Percentiles rank a stretch among this genome's conserved stretches.
Conservation (phyloP, 805 yeast genomes). For the Starmerella sirachaensis region DNA sequence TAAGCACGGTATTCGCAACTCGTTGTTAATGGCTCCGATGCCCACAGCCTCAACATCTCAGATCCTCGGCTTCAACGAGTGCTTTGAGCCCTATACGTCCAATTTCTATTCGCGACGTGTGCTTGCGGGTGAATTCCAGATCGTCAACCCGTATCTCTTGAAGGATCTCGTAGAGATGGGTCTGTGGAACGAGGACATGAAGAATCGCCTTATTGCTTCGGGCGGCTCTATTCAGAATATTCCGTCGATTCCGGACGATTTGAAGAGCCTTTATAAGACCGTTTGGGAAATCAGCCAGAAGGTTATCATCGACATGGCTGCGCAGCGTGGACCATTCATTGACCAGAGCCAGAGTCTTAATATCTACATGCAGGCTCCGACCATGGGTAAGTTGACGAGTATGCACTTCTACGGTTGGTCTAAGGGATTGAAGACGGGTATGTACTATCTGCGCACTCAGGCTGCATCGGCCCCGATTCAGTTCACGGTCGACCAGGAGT, state of each 20-base stretch:
- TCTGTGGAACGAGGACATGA: slow-evolving; percentile 70
- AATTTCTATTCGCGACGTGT: slow-evolving; percentile 86
- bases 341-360: slow-evolving; percentile 90
- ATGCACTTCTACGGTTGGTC: slow-evolving; percentile 99
- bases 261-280: slow-evolving; percentile 75
- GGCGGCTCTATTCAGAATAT: slow-evolving; percentile 81
- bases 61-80: slow-evolving; percentile 84
- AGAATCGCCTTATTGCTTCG: slow-evolving; percentile 58
- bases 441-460: slow-evolving; percentile 94
- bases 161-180: slow-evolving; percentile 73
- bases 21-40: slow-evolving; percentile 72
- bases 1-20: slow-evolving; percentile 68
- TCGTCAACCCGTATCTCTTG: slow-evolving; percentile 76
- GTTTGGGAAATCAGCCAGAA: slow-evolving; percentile 95
- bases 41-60: slow-evolving; percentile 98
- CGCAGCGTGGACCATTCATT: slow-evolving; percentile 59
- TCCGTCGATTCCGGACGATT: slow-evolving; percentile 56
- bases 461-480: slow-evolving; percentile 97
- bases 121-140: slow-evolving; percentile 84
- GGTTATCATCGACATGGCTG: slow-evolving; percentile 74
- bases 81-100: slow-evolving; percentile 93
- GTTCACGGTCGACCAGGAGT: slow-evolving; percentile 57
- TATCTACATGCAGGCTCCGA: slow-evolving; percentile 76
- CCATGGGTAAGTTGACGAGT: slow-evolving; percentile 91
- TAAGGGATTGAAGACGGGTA: slow-evolving; percentile 95